phyloP scores from a whole-genome alignment of 371 early-diverging fungal genomes.

The Mucor lusitanicus region DNA sequence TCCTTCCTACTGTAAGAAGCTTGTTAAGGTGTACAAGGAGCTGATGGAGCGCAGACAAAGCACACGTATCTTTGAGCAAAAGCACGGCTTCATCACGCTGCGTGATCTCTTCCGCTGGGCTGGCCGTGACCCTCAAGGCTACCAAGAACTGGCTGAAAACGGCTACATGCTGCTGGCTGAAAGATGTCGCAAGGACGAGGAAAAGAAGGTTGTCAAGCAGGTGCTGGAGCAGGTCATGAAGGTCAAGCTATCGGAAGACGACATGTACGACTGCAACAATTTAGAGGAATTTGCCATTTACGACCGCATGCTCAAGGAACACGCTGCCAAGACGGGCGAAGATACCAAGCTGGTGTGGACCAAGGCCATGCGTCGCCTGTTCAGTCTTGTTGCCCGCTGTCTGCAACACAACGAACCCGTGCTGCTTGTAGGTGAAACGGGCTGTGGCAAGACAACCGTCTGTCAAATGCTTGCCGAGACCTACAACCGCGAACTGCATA shows the following conservation, averaged over 20 bases:
- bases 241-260: slow-evolving; percentile 66
- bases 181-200: slow-evolving; percentile 84
- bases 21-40: slow-evolving; percentile 87
- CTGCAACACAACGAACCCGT: slow-evolving; percentile 92
- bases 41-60: slow-evolving; percentile 82
- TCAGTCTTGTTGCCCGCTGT: slow-evolving; percentile 85
- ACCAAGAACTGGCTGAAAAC: slow-evolving; percentile 85
- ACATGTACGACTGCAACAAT: slow-evolving; percentile 65
- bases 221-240: slow-evolving; percentile 86
- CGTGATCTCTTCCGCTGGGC: slow-evolving; percentile 99
- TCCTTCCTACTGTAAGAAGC: slow-evolving; percentile 85
- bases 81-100: slow-evolving; percentile 93
- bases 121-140: slow-evolving; percentile 77
- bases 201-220: slow-evolving; percentile 80
- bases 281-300: slow-evolving; percentile 60
- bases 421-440: slow-evolving; percentile 98
- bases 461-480: slow-evolving; percentile 89
- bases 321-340: slow-evolving; percentile 22
- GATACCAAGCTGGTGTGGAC: slow-evolving; percentile 88
- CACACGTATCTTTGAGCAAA: slow-evolving; percentile 91
- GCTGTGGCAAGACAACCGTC: slow-evolving; percentile 99
- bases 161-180: slow-evolving; percentile 98
- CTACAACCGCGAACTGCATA: slow-evolving; percentile 69
- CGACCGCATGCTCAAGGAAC: slow-evolving; percentile 29
- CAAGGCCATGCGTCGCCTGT: slow-evolving; percentile 90